Percentiles rank a stretch among this genome's conserved stretches.
Evolutionary conservation across 2,329 filamentous ascomycete genomes (phyloP).

Genomic region (Lithohypha guttulata): DNA sequence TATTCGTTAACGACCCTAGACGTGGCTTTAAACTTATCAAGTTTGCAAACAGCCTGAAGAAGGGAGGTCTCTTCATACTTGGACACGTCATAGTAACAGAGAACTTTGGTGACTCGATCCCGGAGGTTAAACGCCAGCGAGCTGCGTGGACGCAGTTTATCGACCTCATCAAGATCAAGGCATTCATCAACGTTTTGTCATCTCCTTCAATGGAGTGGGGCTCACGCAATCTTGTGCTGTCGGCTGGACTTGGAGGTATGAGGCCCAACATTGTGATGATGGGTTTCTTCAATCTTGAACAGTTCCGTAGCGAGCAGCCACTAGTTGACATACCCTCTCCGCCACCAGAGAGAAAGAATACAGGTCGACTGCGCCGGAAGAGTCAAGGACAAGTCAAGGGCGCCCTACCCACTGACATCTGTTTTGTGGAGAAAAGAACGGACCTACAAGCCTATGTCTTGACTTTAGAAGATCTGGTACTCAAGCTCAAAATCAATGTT

Average conservation of each 20-base stretch:
- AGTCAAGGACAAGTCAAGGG: conserved; percentile 36
- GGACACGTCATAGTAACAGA: conserved; percentile 80
- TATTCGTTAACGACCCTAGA: conserved; percentile 74
- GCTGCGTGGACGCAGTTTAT: conserved; percentile 78
- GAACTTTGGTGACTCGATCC: conserved; percentile 66
- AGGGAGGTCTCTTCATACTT: conserved; percentile 72
- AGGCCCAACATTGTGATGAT: conserved; percentile 76
- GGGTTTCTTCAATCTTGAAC: conserved; percentile 70
- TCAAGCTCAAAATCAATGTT: conserved; percentile 71
- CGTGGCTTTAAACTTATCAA: conserved; percentile 73
- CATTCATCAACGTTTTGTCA: conserved; percentile 77
- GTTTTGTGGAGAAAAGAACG: conserved; percentile 57
- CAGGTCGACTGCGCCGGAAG: conserved; percentile 11
- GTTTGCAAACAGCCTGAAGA: conserved; percentile 86
- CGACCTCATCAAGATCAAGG: conserved; percentile 75
- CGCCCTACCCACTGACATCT: conserved; percentile 57
- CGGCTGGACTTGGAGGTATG: conserved; percentile 77
- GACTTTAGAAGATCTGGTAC: conserved; percentile 68
- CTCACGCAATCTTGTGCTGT: conserved; percentile 68
- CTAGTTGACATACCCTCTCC: conserved; percentile 46
- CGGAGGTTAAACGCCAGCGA: conserved; percentile 72
- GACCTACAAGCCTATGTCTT: conserved; percentile 66
- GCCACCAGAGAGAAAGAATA: conserved; percentile 24
- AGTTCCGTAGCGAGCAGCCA: conserved; percentile 53
- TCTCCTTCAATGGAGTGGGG: conserved; percentile 78